These are phyloP conservation scores for Erigeron canadensis DNA, from an alignment of 129 eudicot genomes.

Conservation along the genomic window DNA sequence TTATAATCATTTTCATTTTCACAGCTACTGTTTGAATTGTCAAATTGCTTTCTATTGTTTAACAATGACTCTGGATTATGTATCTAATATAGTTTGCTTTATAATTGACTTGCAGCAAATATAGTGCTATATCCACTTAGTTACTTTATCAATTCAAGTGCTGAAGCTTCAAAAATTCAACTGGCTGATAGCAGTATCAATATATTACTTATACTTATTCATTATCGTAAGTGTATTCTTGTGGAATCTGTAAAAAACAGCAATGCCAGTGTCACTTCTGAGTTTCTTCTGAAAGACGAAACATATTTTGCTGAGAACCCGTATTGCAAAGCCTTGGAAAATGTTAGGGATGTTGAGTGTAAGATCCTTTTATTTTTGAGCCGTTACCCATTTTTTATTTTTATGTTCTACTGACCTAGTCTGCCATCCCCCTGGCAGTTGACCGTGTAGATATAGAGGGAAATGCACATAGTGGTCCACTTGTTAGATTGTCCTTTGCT, in stretches of 20 bases:
- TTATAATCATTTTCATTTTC: background rate
- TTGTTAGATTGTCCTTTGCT: constrained; percentile 87
- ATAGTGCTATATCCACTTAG: constrained; percentile 73
- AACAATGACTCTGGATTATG: constrained; percentile 37
- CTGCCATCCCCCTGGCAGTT: constrained; percentile 50
- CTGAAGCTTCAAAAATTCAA: constrained; percentile 63
- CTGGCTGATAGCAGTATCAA: constrained; percentile 84
- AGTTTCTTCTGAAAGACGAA: constrained; percentile 57
- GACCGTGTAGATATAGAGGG: constrained; percentile 78
- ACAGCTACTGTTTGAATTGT: constrained; percentile 14
- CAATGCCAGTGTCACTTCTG: constrained; percentile 48
- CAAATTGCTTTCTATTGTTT: background rate
- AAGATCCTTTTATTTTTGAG: constrained; percentile 32
- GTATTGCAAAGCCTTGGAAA: constrained; percentile 80
- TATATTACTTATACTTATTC: constrained; percentile 67
- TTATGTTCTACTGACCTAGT: constrained; percentile 2
- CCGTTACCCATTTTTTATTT: constrained; percentile 8
- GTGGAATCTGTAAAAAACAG: constrained; percentile 53
- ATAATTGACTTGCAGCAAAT: constrained; percentile 66
- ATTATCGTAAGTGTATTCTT: constrained; percentile 69
- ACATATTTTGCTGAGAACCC: constrained; percentile 72
- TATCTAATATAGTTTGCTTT: constrained; percentile 15
- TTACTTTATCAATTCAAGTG: constrained; percentile 55
- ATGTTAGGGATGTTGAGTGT: constrained; percentile 82
- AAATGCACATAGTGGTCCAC: constrained; percentile 62